Evolutionary conservation across 2,329 filamentous ascomycete species (phyloP).

Genomic region (Nannizzia gypsea): DNA sequence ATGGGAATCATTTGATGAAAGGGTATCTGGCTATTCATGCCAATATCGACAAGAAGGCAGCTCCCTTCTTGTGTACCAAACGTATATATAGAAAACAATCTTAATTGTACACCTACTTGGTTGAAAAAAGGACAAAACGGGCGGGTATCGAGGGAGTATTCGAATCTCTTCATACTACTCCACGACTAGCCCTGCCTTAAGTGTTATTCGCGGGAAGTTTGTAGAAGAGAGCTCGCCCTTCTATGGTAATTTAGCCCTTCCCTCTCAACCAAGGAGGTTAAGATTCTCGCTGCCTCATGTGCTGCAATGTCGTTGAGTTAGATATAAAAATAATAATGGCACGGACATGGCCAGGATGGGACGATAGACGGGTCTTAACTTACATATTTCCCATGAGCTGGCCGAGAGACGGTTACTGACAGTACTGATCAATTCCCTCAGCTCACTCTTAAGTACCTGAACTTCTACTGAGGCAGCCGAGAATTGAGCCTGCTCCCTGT

Average conservation of each 20-base stretch:
- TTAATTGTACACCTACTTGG: not conserved
- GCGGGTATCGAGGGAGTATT: no score
- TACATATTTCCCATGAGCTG: slow-evolving; percentile 15
- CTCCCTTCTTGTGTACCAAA: not conserved
- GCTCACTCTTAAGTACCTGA: slow-evolving; percentile 11
- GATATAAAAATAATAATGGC: not conserved
- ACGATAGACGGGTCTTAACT: not conserved
- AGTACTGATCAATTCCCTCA: slow-evolving; percentile 11
- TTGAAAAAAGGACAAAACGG: not conserved
- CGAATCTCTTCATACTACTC: no score
- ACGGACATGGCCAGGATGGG: no score
- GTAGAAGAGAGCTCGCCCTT: not conserved
- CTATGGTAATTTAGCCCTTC: slow-evolving; percentile 4
- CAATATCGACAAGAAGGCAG: not conserved
- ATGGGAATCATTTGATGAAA: not conserved
- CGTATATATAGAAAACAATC: not conserved
- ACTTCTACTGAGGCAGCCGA: slow-evolving; percentile 8
- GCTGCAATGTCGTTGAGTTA: slow-evolving; percentile 9
- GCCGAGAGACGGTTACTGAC: slow-evolving; percentile 11
- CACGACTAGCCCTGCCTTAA: no score
- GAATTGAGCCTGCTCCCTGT: slow-evolving; percentile 11
- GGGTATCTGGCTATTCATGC: not conserved
- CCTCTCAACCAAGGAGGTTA: slow-evolving; percentile 11
- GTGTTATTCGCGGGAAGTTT: not conserved
- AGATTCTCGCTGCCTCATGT: slow-evolving; percentile 13